phyloP scores from a whole-genome alignment of 805 yeast genomes.

The Saturnispora silvae region DNA sequence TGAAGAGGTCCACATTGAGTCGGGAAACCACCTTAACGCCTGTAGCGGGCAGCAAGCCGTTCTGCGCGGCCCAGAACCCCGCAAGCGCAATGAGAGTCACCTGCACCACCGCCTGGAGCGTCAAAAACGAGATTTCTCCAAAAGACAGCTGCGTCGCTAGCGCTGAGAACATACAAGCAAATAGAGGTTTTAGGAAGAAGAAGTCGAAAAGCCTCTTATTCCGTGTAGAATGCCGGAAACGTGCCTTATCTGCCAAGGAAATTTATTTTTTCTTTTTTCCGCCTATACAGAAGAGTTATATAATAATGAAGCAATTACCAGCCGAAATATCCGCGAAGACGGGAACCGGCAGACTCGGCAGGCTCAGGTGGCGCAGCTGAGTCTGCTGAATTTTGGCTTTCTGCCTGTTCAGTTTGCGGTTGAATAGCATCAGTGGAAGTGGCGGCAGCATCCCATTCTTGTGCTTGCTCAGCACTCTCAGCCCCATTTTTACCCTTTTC shows the following conservation, averaged over 20 bases:
- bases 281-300: too few relatives aligned
- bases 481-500: not conserved
- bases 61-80: slow-evolving; percentile 75
- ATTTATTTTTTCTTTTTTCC: too few relatives aligned
- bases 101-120: slow-evolving; percentile 85
- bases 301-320: not conserved
- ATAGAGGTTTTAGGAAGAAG: too few relatives aligned
- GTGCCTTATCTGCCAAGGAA: too few relatives aligned
- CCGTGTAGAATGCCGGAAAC: too few relatives aligned
- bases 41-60: slow-evolving; percentile 54
- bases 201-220: too few relatives aligned
- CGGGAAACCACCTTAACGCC: slow-evolving; percentile 72
- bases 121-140: slow-evolving; percentile 44
- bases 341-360: not conserved
- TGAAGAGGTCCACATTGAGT: slow-evolving; percentile 83
- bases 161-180: slow-evolving; percentile 1
- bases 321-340: slow-evolving; percentile 3
- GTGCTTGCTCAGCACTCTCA: slow-evolving; percentile 1
- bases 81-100: slow-evolving; percentile 79
- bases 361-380: not conserved
- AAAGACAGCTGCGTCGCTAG: slow-evolving; percentile 14
- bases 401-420: too few relatives aligned
- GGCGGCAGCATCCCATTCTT: too few relatives aligned
- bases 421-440: too few relatives aligned
- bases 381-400: too few relatives aligned